phyloP scores from a whole-genome alignment of 1,284 basidiomycete genomes.

The Spongispora temasekensis region DNA sequence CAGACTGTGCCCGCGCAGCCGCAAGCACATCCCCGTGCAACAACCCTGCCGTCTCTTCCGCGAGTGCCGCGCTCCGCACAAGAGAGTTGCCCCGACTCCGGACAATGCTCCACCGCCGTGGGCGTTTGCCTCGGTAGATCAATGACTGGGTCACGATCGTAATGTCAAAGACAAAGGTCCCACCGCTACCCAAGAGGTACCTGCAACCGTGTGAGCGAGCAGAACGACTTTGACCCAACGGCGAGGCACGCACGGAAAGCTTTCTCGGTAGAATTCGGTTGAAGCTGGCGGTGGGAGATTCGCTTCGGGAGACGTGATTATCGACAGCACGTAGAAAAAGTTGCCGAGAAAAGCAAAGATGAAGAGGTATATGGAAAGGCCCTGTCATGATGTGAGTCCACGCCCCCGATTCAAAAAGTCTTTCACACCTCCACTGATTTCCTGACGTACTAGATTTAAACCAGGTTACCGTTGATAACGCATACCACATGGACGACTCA shows the following conservation, averaged over 20 bases:
- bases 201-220: constrained; percentile 40
- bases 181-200: constrained; percentile 84
- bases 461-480: no score
- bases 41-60: constrained; percentile 51
- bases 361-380: constrained; percentile 91
- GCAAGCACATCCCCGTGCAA: constrained; percentile 41
- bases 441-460: constrained; percentile 79
- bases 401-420: neutral
- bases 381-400: constrained; percentile 42
- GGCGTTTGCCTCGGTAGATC: constrained; percentile 47
- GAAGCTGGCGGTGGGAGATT: constrained; percentile 55
- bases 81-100: constrained; percentile 36
- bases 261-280: constrained; percentile 64
- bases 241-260: constrained; percentile 64
- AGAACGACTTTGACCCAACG: neutral
- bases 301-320: constrained; percentile 66
- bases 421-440: constrained; percentile 81
- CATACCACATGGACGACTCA: constrained; percentile 50
- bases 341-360: constrained; percentile 92
- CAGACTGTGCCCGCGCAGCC: constrained; percentile 21
- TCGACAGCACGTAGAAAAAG: constrained; percentile 85
- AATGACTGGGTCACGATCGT: constrained; percentile 74
- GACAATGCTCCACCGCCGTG: constrained; percentile 19
- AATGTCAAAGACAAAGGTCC: constrained; percentile 88
- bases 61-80: constrained; percentile 23